These are phyloP conservation scores for Kwoniella bestiolae DNA, from an alignment of 768 basidiomycete genomes.

Conservation along the genomic window DNA sequence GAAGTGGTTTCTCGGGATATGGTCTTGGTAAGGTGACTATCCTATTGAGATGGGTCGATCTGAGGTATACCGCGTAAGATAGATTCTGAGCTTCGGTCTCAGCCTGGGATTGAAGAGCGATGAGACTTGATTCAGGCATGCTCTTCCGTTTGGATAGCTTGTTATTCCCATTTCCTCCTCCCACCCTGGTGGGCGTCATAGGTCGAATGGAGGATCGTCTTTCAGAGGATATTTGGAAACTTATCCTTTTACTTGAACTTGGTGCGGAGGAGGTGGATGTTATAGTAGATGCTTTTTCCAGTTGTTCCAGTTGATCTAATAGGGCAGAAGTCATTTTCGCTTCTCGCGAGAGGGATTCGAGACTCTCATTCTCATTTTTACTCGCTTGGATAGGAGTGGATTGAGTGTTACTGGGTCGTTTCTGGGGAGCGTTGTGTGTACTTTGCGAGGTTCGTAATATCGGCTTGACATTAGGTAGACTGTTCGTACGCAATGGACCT, in stretches of 20 bases:
- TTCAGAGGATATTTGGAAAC: constrained; percentile 6
- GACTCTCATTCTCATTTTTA: background rate
- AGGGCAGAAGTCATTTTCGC: constrained; percentile 20
- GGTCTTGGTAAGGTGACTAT: constrained; percentile 76
- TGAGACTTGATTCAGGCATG: constrained; percentile 6
- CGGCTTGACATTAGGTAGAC: constrained; percentile 1
- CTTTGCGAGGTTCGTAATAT: background rate
- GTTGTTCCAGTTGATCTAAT: constrained; percentile 24
- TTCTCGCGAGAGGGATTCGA: constrained; percentile 12
- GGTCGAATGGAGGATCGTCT: background rate
- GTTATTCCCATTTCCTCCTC: background rate
- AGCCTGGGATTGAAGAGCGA: background rate
- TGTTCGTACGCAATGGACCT: background rate
- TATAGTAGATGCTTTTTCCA: constrained; percentile 2
- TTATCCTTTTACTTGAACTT: background rate
- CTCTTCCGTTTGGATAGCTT: constrained; percentile 9
- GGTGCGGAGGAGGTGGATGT: constrained; percentile 12
- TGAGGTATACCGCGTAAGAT: constrained; percentile 78
- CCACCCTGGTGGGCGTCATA: constrained; percentile 5
- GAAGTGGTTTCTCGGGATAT: constrained; percentile 74
- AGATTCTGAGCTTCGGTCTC: constrained; percentile 37
- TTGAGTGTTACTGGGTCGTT: background rate
- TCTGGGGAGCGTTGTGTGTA: constrained; percentile 2
- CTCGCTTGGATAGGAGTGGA: background rate
- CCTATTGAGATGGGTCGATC: constrained; percentile 82